Percentiles rank a stretch among this genome's conserved stretches.
phyloP scores from a whole-genome alignment of 495 filamentous ascomycete species.

The Daldinia caldariorum region DNA sequence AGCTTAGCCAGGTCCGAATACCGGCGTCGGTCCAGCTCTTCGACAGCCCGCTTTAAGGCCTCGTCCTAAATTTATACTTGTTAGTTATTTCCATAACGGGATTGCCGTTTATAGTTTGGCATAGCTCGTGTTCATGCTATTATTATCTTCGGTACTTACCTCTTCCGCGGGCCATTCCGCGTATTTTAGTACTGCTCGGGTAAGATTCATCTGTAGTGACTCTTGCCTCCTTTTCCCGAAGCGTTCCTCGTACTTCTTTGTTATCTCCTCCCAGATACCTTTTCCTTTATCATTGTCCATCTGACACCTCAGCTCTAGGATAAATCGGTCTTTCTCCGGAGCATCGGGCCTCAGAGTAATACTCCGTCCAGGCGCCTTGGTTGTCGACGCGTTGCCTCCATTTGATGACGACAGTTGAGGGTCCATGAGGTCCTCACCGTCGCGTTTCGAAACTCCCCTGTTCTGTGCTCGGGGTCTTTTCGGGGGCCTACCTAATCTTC shows the following conservation, averaged over 20 bases:
- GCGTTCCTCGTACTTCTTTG: conserved; percentile 55
- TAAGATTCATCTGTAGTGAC: conserved; percentile 61
- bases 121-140: not conserved
- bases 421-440: conserved; percentile 34
- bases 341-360: conserved; percentile 53
- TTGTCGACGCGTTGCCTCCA: conserved; percentile 37
- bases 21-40: conserved; percentile 44
- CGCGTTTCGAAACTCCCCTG: conserved; percentile 41
- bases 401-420: conserved; percentile 37
- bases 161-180: conserved; percentile 57
- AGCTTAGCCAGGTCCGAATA: conserved; percentile 44
- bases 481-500: conserved; percentile 35
- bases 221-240: conserved; percentile 54
- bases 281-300: conserved; percentile 59
- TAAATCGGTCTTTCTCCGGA: conserved; percentile 58
- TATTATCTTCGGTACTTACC: conserved; percentile 45
- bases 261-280: conserved; percentile 63
- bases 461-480: conserved; percentile 46
- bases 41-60: conserved; percentile 37
- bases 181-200: conserved; percentile 56
- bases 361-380: conserved; percentile 29
- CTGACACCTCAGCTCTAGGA: conserved; percentile 56
- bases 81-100: conserved; percentile 23
- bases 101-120: not conserved
- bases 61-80: conserved; percentile 32